Percentiles rank a stretch among this genome's conserved stretches.
phyloP scores from a whole-genome alignment of 768 basidiomycete species.

The Pulveroboletus sp. region DNA sequence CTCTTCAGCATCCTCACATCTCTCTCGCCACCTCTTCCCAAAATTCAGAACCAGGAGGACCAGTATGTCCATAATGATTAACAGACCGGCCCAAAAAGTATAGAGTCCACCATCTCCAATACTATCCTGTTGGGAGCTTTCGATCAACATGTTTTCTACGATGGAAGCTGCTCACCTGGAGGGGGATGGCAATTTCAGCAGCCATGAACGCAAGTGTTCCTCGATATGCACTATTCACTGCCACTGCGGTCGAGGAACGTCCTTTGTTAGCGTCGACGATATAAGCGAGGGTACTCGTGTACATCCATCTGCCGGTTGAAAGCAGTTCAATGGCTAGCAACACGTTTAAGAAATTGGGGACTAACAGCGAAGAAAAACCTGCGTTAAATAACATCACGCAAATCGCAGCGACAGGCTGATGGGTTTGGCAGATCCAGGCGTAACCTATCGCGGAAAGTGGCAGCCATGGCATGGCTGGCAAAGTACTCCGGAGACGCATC shows the following conservation, averaged over 20 bases:
- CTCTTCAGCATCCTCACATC: slow-evolving; percentile 43
- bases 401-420: slow-evolving; percentile 61
- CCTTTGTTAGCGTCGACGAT: slow-evolving; percentile 85
- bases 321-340: neutral
- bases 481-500: slow-evolving; percentile 71
- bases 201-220: slow-evolving; percentile 66
- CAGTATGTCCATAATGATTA: slow-evolving; percentile 49
- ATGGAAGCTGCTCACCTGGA: slow-evolving; percentile 38
- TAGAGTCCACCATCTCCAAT: slow-evolving; percentile 32
- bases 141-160: neutral
- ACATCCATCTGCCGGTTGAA: slow-evolving; percentile 42
- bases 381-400: slow-evolving; percentile 68
- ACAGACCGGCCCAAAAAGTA: slow-evolving; percentile 45
- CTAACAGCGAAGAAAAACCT: slow-evolving; percentile 55
- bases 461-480: slow-evolving; percentile 45
- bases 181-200: slow-evolving; percentile 73
- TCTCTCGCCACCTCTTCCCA: slow-evolving; percentile 57
- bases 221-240: slow-evolving; percentile 71
- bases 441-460: slow-evolving; percentile 63
- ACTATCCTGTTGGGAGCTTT: slow-evolving; percentile 10
- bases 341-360: neutral
- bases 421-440: slow-evolving; percentile 70
- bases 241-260: slow-evolving; percentile 72
- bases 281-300: slow-evolving; percentile 71
- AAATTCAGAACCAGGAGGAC: slow-evolving; percentile 56